Base-by-base conservation (phyloP, 2,329 filamentous ascomycete species). In the Teratosphaeriaceae sp. region DNA sequence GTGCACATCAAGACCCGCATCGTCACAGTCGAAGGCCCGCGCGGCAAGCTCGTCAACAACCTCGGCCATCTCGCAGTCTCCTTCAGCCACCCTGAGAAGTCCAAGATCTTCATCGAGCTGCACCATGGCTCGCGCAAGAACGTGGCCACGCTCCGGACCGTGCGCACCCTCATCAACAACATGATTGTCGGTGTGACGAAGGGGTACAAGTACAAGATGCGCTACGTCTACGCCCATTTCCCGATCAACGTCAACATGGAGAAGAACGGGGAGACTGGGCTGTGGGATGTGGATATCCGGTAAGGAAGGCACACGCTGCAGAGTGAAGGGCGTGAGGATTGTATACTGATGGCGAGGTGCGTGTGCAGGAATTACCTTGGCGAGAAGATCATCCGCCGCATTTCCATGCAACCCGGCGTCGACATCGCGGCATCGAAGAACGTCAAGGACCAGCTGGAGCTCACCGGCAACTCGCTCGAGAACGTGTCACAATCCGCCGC, bases 131-230 rank as follows among this genome's bases (percentile, higher is more conserved):
- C 79, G 68, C 88, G 92, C 76, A 98, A 98, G 84, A 90, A 88
- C 71, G 85, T 98, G 68, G 92, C 92, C 67, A 87, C 90, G 61
- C 88, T 98, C 73, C 88, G 92, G 65, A 98, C 92, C 66, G 92
- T 98, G 76, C 88, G 88, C 68, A 90, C 90, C 58, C 74, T 97
- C 74, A 94, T 98, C 80, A 87, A 94, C 82, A 98, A 98, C 85
- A 72, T 98, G 76, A 86, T 98, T 73, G 83, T 89, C 65, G 92
- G 92, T 73, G 92, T 98, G 60, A 98, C 92, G 71, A 94, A 90
- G 80, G 92, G 92, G 62, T 98, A 85, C 87, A 94, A 94, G 79
- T 98, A 98, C 85, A 98, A 98, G 87, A 97, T 98, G 90, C 88
- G 94, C 67, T 98, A 98, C 79, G 92, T 98, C 74, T 98, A 98